Base-by-base conservation (phyloP, 2,329 filamentous ascomycete genomes). In the Trichoderma sp. region DNA sequence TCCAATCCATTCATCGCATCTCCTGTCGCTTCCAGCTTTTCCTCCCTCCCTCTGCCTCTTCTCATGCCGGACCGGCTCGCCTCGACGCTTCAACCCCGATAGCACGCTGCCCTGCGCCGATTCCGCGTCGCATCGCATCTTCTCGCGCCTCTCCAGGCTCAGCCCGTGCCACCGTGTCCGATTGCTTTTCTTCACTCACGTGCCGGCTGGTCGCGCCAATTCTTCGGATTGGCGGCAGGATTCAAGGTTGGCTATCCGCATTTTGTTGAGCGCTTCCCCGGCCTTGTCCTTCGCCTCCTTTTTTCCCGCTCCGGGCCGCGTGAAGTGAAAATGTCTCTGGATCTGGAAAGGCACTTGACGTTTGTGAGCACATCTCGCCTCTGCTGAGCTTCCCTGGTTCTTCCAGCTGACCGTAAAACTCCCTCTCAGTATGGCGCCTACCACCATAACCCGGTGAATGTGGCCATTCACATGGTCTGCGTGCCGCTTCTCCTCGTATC, bases 271-370 rank as follows among this genome's bases (percentile, higher is more conserved):
- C 44, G 7, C 39, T 45, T 57, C 54, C 54, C 9, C 45, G 2
- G 4, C 10, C 17, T 51, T 10, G 15, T 39, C 51, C 26, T 7
- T 62, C 39, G 34, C 15, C 56, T 50, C 19, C 66, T 59, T 28
- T 28, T 51, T 61, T 19, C 52, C 65, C 57, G 47, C 52, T 44
- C 61, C 44, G n/a, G 41, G 34, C 26, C 34, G 61, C 45, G 57
- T 64, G 60, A 68, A 71, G 57, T 64, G 60, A 68, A 71, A 73
- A 88, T 88, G 86, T 85, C 86, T 71, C 84, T 95, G 73, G 89
- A 93, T 73, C 84, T 95, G 60, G 91, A 95, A 80, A 90, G 88
- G 75, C 91, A 94, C 74, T 83, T 95, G 72, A 87, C 86, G 78
- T 93, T 93, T 79, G 91, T 95, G 86, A 77, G 89, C 71, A 51